phyloP scores from a whole-genome alignment of 2,329 filamentous ascomycete genomes.

The Basipetospora chlamydospora region DNA sequence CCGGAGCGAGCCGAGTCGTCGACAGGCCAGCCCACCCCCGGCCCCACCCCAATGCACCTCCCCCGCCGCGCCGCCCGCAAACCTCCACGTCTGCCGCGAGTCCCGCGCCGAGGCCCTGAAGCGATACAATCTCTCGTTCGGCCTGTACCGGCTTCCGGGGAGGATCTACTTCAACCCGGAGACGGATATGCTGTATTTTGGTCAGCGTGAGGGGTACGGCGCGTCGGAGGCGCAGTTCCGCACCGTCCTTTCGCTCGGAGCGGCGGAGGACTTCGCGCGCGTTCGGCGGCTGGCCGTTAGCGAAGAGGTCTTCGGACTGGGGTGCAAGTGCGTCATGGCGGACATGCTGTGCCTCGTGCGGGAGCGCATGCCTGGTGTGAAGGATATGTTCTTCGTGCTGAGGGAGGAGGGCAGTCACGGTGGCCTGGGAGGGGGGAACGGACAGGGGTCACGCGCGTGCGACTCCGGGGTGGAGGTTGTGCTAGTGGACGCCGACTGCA shows the following conservation, averaged over 20 bases:
- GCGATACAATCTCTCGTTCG: conserved; percentile 25
- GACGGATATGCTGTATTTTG: conserved; percentile 33
- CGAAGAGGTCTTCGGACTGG: conserved; percentile 25
- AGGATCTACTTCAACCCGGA: conserved; percentile 26
- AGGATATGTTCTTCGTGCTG: conserved; percentile 30
- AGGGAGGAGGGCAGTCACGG: conserved; percentile 15
- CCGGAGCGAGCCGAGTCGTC: conserved; percentile 2
- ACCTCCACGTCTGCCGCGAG: conserved; percentile 31
- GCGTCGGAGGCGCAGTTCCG: conserved; percentile 29
- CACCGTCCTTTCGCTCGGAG: conserved; percentile 27
- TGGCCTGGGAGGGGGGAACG: too few relatives aligned
- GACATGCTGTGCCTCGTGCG: conserved; percentile 25
- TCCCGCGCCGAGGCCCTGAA: conserved; percentile 28
- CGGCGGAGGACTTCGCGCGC: conserved; percentile 22
- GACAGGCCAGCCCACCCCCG: too few relatives aligned
- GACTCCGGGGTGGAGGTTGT: not conserved
- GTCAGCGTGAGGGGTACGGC: conserved; percentile 27
- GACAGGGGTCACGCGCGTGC: too few relatives aligned
- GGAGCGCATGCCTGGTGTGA: conserved; percentile 22
- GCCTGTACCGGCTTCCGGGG: conserved; percentile 24
- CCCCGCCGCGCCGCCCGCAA: conserved; percentile 24
- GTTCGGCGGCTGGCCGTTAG: conserved; percentile 30
- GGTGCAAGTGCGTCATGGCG: conserved; percentile 19
- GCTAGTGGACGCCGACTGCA: not conserved
- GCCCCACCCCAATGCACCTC: conserved; percentile 21